These are phyloP conservation scores for Spiraea crenata DNA, from an alignment of 331 rosid genomes.

Conservation along the genomic window DNA sequence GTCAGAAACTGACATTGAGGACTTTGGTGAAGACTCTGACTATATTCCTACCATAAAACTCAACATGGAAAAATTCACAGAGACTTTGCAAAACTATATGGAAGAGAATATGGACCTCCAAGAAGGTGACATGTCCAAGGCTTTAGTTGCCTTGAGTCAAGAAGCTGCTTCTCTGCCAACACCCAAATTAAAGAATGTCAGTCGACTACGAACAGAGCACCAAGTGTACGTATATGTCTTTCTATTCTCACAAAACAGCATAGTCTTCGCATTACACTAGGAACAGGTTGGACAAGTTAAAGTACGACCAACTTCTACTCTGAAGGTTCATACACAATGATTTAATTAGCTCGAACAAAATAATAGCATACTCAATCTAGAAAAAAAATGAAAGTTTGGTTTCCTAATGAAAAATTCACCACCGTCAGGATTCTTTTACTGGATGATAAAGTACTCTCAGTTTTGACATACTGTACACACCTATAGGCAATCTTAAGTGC, in stretches of 20 bases:
- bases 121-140: slow-evolving; percentile 73
- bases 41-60: slow-evolving; percentile 57
- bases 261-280: not conserved
- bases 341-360: not conserved
- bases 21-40: slow-evolving; percentile 61
- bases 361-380: not conserved
- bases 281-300: not conserved
- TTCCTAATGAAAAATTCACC: not conserved
- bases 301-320: not conserved
- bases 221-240: slow-evolving; percentile 67
- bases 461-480: not conserved
- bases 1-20: slow-evolving; percentile 77
- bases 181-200: slow-evolving; percentile 74
- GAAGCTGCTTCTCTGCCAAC: slow-evolving; percentile 62
- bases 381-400: not conserved
- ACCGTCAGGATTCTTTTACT: not conserved
- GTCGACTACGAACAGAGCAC: slow-evolving; percentile 91
- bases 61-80: slow-evolving; percentile 38
- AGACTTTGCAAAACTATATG: slow-evolving; percentile 41
- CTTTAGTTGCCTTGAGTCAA: slow-evolving; percentile 67
- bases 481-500: not conserved
- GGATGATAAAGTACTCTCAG: not conserved
- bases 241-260: not conserved
- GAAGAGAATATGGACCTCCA: slow-evolving; percentile 47
- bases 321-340: not conserved